Evolutionary conservation across 2,329 filamentous ascomycete genomes (phyloP).

Genomic region (Trichoderma sp.): DNA sequence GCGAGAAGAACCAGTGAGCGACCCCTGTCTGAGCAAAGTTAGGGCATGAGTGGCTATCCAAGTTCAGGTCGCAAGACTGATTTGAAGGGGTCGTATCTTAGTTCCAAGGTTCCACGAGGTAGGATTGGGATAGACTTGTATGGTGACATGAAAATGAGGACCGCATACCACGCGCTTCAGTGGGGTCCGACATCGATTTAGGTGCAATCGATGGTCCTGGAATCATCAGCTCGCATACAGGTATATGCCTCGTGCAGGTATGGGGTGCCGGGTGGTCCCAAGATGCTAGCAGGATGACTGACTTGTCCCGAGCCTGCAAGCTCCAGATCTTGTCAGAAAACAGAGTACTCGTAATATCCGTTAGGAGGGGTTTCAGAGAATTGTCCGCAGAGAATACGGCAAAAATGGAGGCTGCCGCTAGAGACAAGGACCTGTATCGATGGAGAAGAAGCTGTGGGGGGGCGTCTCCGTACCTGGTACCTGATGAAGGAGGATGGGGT

Average conservation of each 20-base stretch:
- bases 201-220: conserved; percentile 22
- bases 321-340: conserved; percentile 19
- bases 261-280: conserved; percentile 17
- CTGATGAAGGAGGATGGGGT: conserved; percentile 25
- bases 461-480: conserved; percentile 24
- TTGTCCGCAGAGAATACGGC: conserved; percentile 19
- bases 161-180: conserved; percentile 8
- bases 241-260: conserved; percentile 21
- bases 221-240: conserved; percentile 20
- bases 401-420: conserved; percentile 19
- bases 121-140: conserved; percentile 24
- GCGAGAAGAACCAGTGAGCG: conserved; percentile 28
- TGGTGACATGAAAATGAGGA: conserved; percentile 22
- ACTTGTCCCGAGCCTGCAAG: conserved; percentile 9
- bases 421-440: conserved; percentile 10
- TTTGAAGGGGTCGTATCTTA: conserved; percentile 25
- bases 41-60: conserved; percentile 23
- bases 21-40: conserved; percentile 20
- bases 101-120: conserved; percentile 24
- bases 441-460: conserved; percentile 23
- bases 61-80: conserved; percentile 19
- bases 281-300: conserved; percentile 19
- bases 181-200: conserved; percentile 16
- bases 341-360: conserved; percentile 19
- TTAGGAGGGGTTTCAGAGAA: conserved; percentile 22